Conservation (phyloP, 768 basidiomycete genomes). For the Lentinula sp. region DNA sequence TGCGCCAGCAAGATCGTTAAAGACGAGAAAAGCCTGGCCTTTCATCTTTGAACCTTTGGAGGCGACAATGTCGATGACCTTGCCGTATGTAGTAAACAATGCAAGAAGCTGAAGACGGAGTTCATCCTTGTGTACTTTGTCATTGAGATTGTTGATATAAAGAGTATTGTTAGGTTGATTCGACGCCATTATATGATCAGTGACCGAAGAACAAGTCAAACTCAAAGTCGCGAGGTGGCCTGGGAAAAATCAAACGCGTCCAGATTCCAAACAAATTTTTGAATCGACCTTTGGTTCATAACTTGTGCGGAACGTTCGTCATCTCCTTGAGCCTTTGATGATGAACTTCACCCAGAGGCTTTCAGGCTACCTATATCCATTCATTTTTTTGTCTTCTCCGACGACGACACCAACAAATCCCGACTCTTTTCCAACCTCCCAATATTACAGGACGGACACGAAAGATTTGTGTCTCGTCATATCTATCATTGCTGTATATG, state of each 20-base stretch:
- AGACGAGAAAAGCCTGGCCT: slow-evolving; percentile 96
- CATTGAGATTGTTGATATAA: slow-evolving; percentile 91
- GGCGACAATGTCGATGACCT: slow-evolving; percentile 89
- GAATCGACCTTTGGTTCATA: not conserved
- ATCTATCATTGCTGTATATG: slow-evolving; percentile 81
- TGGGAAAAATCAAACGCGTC: not conserved
- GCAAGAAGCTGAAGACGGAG: slow-evolving; percentile 75
- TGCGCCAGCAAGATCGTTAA: slow-evolving; percentile 83
- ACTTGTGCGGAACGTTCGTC: not conserved
- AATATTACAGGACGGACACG: slow-evolving; percentile 67
- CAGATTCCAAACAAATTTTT: not conserved
- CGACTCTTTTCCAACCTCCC: slow-evolving; percentile 68
- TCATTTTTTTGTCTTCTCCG: slow-evolving; percentile 71
- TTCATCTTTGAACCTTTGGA: slow-evolving; percentile 81
- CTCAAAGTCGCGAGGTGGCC: not conserved
- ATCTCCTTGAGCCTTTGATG: not conserved
- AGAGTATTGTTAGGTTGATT: slow-evolving; percentile 81
- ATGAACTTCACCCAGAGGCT: slow-evolving; percentile 23
- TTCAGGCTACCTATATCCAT: slow-evolving; percentile 52
- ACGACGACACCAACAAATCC: slow-evolving; percentile 44
- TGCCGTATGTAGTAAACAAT: slow-evolving; percentile 91
- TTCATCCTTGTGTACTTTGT: slow-evolving; percentile 90
- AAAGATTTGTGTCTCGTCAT: slow-evolving; percentile 77
- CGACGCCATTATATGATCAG: slow-evolving; percentile 16
- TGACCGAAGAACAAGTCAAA: slow-evolving; percentile 1